phyloP scores from a whole-genome alignment of 2,329 filamentous ascomycete genomes.

The Pseudogymnoascus sp. region DNA sequence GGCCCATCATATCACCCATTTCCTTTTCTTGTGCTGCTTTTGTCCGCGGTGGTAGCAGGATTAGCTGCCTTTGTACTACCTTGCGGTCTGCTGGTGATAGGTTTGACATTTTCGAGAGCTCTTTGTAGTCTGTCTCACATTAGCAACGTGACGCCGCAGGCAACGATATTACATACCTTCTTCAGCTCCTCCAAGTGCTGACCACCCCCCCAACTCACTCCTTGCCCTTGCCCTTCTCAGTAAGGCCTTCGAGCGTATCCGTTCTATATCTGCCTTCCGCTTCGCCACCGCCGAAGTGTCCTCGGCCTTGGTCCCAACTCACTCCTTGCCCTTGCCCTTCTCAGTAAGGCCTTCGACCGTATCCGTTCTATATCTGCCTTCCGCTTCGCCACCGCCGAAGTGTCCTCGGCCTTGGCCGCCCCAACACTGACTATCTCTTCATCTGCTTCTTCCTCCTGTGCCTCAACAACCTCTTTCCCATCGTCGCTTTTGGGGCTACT shows the following conservation, averaged over 20 bases:
- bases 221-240: conserved; percentile 42
- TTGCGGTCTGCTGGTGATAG: conserved; percentile 58
- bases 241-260: conserved; percentile 75
- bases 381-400: conserved; percentile 27
- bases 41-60: conserved; percentile 56
- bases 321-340: conserved; percentile 38
- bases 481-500: conserved; percentile 24
- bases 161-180: conserved; percentile 32
- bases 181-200: conserved; percentile 65
- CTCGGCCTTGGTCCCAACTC: conserved; percentile 51
- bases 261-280: conserved; percentile 54
- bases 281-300: conserved; percentile 25
- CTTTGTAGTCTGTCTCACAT: conserved; percentile 56
- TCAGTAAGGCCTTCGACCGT: conserved; percentile 70
- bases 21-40: conserved; percentile 78
- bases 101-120: conserved; percentile 49
- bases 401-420: conserved; percentile 40
- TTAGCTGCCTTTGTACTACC: conserved; percentile 58
- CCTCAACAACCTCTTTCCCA: conserved; percentile 24
- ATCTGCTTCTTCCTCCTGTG: conserved; percentile 39
- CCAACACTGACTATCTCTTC: conserved; percentile 54
- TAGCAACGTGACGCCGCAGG: not conserved
- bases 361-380: conserved; percentile 65
- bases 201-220: conserved; percentile 67
- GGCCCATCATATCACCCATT: conserved; percentile 95